Conservation (phyloP, 2,329 filamentous ascomycete genomes). For the Emmonsiellopsis sp. region DNA sequence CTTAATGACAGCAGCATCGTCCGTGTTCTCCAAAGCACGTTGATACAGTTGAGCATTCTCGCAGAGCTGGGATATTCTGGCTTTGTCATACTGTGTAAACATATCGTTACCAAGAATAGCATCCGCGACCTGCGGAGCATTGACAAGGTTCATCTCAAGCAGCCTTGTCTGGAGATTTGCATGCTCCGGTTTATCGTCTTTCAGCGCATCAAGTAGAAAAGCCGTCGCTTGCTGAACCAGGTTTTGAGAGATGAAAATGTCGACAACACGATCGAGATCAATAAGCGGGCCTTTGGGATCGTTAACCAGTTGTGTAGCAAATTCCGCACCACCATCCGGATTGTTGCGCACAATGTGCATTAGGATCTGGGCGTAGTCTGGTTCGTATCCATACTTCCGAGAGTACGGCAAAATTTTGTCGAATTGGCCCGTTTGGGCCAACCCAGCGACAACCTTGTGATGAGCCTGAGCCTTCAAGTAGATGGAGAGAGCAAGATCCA, state of each 20-base stretch:
- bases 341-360: conserved; percentile 88
- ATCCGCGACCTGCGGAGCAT: conserved; percentile 94
- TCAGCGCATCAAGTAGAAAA: conserved; percentile 92
- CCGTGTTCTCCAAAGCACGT: conserved; percentile 87
- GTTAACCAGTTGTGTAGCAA: conserved; percentile 84
- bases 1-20: conserved; percentile 83
- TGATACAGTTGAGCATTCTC: conserved; percentile 83
- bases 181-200: conserved; percentile 91
- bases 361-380: conserved; percentile 87
- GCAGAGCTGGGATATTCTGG: conserved; percentile 78
- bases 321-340: conserved; percentile 88
- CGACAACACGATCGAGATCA: conserved; percentile 87
- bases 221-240: conserved; percentile 97
- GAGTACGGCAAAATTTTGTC: conserved; percentile 94
- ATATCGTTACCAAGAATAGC: conserved; percentile 97
- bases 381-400: conserved; percentile 73
- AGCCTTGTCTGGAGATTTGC: conserved; percentile 87
- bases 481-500: conserved; percentile 76
- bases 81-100: conserved; percentile 94
- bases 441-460: conserved; percentile 88
- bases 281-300: conserved; percentile 79
- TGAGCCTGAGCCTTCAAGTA: conserved; percentile 86
- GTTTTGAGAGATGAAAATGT: conserved; percentile 95
- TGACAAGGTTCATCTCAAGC: conserved; percentile 94
- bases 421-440: conserved; percentile 92